phyloP scores from a whole-genome alignment of 305 asterid genomes.

The Lippia alba region DNA sequence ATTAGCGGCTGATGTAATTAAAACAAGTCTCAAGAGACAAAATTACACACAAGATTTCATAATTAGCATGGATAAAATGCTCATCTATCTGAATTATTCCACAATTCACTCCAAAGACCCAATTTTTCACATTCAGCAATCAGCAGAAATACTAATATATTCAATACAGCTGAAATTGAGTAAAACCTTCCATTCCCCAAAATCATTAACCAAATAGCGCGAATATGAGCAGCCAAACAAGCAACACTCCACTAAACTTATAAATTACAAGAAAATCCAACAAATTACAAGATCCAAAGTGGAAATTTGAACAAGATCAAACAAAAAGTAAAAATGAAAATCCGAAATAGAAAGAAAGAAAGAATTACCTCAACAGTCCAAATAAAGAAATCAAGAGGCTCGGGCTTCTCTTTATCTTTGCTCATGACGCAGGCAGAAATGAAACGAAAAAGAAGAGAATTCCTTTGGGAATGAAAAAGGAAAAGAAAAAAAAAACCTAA shows the following conservation, averaged over 20 bases:
- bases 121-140: slow-evolving; percentile 29
- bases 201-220: slow-evolving; percentile 12
- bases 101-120: slow-evolving; percentile 20
- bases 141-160: slow-evolving; percentile 23
- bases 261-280: not conserved
- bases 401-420: slow-evolving; percentile 68
- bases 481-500: slow-evolving; percentile 18
- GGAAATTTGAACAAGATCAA: slow-evolving; percentile 28
- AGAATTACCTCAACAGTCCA: slow-evolving; percentile 89
- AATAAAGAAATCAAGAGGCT: slow-evolving; percentile 93
- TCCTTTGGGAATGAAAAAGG: slow-evolving; percentile 30
- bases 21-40: not conserved
- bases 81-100: slow-evolving; percentile 20
- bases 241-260: slow-evolving; percentile 7
- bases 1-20: not conserved
- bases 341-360: not conserved
- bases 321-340: slow-evolving; percentile 5
- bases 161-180: slow-evolving; percentile 21
- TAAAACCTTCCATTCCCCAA: not conserved
- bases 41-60: slow-evolving; percentile 4
- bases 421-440: slow-evolving; percentile 60
- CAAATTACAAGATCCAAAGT: slow-evolving; percentile 40
- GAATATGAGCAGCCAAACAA: slow-evolving; percentile 27
- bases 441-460: slow-evolving; percentile 22
- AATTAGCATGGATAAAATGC: slow-evolving; percentile 22